Percentiles rank a stretch among this genome's conserved stretches.
Conservation (phyloP, 2,329 filamentous ascomycete species). For the Pezicula radicicola region DNA sequence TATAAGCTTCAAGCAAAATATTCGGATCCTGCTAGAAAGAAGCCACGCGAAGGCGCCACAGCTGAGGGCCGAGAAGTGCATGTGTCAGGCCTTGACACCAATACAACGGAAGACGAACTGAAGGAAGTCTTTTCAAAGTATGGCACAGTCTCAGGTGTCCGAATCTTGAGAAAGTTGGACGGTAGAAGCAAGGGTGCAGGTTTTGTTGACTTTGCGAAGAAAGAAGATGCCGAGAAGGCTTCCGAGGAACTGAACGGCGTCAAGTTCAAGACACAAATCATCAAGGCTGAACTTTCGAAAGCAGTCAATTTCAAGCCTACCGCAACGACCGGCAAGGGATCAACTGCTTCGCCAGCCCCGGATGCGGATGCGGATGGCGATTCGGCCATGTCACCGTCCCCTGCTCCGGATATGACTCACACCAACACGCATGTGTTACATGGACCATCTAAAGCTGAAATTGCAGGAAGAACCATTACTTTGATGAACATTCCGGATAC, state of each 20-base stretch:
- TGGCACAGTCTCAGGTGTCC: slow-evolving; percentile 70
- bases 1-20: slow-evolving; percentile 74
- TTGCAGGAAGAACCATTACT: slow-evolving; percentile 69
- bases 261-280: slow-evolving; percentile 63
- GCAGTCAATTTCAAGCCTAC: slow-evolving; percentile 54
- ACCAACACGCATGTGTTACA: slow-evolving; percentile 17
- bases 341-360: slow-evolving; percentile 28
- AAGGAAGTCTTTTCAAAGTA: slow-evolving; percentile 70
- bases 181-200: slow-evolving; percentile 74
- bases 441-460: slow-evolving; percentile 43
- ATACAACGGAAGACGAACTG: slow-evolving; percentile 65
- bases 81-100: slow-evolving; percentile 65
- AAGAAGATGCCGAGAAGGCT: slow-evolving; percentile 66
- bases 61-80: slow-evolving; percentile 88
- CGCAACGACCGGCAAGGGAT: slow-evolving; percentile 39
- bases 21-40: slow-evolving; percentile 77
- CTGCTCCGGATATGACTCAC: slow-evolving; percentile 16
- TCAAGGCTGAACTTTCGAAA: slow-evolving; percentile 62
- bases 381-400: slow-evolving; percentile 28
- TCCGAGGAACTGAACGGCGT: slow-evolving; percentile 63
- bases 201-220: slow-evolving; percentile 74
- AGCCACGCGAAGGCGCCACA: slow-evolving; percentile 73
- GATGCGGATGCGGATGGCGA: slow-evolving; percentile 30
- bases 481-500: slow-evolving; percentile 89
- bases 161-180: slow-evolving; percentile 64